phyloP scores from a whole-genome alignment of 163 green algal species.

The Prototheca cutis region DNA sequence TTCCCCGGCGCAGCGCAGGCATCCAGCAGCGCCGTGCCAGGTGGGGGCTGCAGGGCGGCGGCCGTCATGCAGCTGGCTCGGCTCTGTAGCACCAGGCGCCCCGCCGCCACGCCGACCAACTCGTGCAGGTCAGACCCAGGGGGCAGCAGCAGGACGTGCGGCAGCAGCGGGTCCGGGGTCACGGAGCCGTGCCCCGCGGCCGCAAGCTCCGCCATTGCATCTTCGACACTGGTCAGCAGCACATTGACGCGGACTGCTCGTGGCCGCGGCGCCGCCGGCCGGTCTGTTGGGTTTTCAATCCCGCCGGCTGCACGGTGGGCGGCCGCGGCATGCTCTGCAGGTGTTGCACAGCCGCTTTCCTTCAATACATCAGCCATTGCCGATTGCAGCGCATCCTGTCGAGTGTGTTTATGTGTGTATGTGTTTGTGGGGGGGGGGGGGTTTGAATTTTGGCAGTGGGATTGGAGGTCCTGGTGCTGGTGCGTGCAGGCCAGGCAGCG shows the following conservation, averaged over 20 bases:
- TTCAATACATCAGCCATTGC: too few relatives aligned
- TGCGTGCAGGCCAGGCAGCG: too few relatives aligned
- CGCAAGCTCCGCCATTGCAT: conserved; percentile 41
- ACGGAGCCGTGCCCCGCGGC: neutral
- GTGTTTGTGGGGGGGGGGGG: too few relatives aligned
- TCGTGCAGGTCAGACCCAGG: conserved; percentile 76
- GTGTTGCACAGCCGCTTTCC: too few relatives aligned
- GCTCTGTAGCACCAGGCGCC: conserved; percentile 64
- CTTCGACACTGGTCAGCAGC: conserved; percentile 41
- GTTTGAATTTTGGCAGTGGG: too few relatives aligned
- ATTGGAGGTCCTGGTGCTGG: too few relatives aligned
- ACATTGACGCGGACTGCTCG: conserved; percentile 60
- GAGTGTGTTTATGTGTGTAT: too few relatives aligned
- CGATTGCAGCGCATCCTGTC: too few relatives aligned
- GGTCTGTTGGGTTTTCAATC: too few relatives aligned
- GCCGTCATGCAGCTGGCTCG: conserved; percentile 84
- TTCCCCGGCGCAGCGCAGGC: conserved; percentile 93
- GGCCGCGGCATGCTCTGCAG: too few relatives aligned
- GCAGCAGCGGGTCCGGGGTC: conserved; percentile 44
- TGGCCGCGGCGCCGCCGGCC: too few relatives aligned
- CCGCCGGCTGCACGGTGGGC: too few relatives aligned
- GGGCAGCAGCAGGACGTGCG: conserved; percentile 69
- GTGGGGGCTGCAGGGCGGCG: conserved; percentile 55
- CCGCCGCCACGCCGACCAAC: conserved; percentile 58
- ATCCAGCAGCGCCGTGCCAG: conserved; percentile 81